phyloP scores from a whole-genome alignment of 352 stramenopile species.

The Pythium utonaiense region DNA sequence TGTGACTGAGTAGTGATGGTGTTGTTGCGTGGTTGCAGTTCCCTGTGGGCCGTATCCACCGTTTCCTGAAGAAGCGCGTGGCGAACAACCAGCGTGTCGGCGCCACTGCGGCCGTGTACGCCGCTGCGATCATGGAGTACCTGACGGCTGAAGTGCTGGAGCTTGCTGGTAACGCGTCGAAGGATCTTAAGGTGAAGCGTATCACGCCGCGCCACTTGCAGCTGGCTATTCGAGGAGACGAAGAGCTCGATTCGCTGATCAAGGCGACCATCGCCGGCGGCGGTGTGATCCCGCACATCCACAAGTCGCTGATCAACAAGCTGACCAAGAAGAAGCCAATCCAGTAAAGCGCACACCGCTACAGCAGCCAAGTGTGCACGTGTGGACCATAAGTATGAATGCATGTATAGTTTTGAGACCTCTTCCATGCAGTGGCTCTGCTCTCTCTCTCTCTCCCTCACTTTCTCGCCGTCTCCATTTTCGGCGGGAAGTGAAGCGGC shows the following conservation, averaged over 20 bases:
- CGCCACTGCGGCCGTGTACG: conserved; percentile 99
- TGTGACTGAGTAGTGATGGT: background rate
- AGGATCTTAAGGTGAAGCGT: conserved; percentile 97
- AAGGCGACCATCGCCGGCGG: conserved; percentile 99
- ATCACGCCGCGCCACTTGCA: conserved; percentile 99
- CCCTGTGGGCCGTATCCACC: conserved; percentile 98
- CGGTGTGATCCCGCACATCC: conserved; percentile 99
- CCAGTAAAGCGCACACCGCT: conserved; percentile 35
- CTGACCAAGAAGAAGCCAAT: conserved; percentile 85
- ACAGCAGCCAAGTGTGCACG: background rate
- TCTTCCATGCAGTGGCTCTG: too few species aligned
- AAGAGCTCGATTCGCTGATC: conserved; percentile 99
- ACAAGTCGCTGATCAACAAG: conserved; percentile 99
- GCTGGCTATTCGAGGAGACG: conserved; percentile 99
- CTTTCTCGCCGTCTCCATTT: background rate
- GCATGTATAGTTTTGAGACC: conserved; percentile 9
- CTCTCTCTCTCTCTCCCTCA: too few species aligned
- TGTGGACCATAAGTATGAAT: conserved; percentile 16
- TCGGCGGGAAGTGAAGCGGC: conserved; percentile 2
- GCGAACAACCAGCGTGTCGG: conserved; percentile 98
- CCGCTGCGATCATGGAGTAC: conserved; percentile 99
- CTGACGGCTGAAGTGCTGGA: conserved; percentile 99
- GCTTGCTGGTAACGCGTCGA: conserved; percentile 97
- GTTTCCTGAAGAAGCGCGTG: conserved; percentile 99
- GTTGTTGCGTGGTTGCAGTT: conserved; percentile 83